A percentile compares a stretch with the other conserved stretches of the same genome.
These are phyloP conservation scores for Heimioporus sp. DNA, from an alignment of 768 basidiomycete species.

Conservation along the genomic window DNA sequence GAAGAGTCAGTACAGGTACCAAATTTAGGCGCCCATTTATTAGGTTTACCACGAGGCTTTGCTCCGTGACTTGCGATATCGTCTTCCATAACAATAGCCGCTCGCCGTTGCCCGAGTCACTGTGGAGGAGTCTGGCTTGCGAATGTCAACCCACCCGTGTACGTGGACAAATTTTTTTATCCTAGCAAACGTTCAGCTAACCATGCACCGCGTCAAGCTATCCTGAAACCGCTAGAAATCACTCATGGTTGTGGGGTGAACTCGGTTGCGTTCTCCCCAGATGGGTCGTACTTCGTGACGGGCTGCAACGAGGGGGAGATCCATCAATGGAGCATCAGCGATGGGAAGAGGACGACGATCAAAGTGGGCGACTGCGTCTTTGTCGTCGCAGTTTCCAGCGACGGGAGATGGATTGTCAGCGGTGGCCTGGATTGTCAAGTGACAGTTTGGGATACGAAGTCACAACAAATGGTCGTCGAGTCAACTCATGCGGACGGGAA, in stretches of 20 bases:
- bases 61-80: no score
- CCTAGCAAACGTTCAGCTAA: not conserved
- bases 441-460: constrained; percentile 12
- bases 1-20: no score
- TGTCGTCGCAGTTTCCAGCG: constrained; percentile 10
- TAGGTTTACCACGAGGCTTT: no score
- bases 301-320: constrained; percentile 12
- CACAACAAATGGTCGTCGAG: not conserved
- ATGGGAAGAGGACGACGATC: constrained; percentile 10
- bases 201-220: not conserved
- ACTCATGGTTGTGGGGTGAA: constrained; percentile 2
- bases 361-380: constrained; percentile 4
- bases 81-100: no score
- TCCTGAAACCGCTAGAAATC: constrained; percentile 8
- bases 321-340: constrained; percentile 9
- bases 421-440: constrained; percentile 9
- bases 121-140: not conserved
- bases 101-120: not conserved
- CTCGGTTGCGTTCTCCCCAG: constrained; percentile 13
- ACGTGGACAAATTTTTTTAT: not conserved
- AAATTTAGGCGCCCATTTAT: not conserved
- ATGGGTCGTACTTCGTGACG: constrained; percentile 9
- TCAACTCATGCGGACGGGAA: not conserved
- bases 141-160: constrained; percentile 5
- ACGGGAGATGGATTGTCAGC: constrained; percentile 15